These are phyloP conservation scores for Priceomyces carsonii DNA, from an alignment of 805 yeast species.

Conservation along the genomic window DNA sequence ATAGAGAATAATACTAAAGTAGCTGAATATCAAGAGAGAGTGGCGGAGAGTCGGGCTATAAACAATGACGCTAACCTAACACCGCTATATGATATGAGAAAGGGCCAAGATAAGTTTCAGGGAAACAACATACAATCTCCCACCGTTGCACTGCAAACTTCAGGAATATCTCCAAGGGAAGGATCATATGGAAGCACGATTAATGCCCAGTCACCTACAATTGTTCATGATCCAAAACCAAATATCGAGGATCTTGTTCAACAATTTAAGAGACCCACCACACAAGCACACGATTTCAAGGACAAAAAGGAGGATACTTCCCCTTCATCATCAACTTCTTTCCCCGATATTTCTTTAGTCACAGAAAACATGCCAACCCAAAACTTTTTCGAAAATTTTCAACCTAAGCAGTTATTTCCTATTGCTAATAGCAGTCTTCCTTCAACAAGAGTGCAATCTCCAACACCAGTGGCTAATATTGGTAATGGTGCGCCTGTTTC, in stretches of 20 bases:
- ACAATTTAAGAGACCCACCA: slow-evolving; percentile 23
- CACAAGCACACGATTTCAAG: slow-evolving; percentile 1
- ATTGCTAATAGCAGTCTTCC: slow-evolving; percentile 34
- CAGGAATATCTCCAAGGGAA: slow-evolving; percentile 31
- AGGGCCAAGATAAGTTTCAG: neutral
- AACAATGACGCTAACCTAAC: slow-evolving; percentile 20
- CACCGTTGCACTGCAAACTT: slow-evolving; percentile 10
- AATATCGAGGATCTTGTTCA: slow-evolving; percentile 36
- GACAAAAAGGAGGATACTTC: slow-evolving; percentile 24
- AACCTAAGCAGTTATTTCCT: slow-evolving; percentile 59
- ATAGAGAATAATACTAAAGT: slow-evolving; percentile 39
- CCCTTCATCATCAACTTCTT: slow-evolving; percentile 38
- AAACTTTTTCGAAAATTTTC: slow-evolving; percentile 51
- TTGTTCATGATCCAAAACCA: slow-evolving; percentile 9
- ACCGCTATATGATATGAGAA: slow-evolving; percentile 13
- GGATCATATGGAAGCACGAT: slow-evolving; percentile 13
- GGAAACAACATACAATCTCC: slow-evolving; percentile 3
- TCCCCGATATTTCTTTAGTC: slow-evolving; percentile 57
- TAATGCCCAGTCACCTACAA: neutral
- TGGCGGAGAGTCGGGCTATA: slow-evolving; percentile 24
- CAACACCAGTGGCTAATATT: slow-evolving; percentile 12
- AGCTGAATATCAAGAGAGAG: slow-evolving; percentile 39
- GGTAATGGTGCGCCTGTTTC: slow-evolving; percentile 1
- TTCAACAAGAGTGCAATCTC: slow-evolving; percentile 39
- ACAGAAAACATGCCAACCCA: slow-evolving; percentile 51